Evolutionary conservation across 2,329 filamentous ascomycete genomes (phyloP), one percentile per base, ranked within the genome.

Genomic region (Lasiodiplodia gonubiensis): DNA sequence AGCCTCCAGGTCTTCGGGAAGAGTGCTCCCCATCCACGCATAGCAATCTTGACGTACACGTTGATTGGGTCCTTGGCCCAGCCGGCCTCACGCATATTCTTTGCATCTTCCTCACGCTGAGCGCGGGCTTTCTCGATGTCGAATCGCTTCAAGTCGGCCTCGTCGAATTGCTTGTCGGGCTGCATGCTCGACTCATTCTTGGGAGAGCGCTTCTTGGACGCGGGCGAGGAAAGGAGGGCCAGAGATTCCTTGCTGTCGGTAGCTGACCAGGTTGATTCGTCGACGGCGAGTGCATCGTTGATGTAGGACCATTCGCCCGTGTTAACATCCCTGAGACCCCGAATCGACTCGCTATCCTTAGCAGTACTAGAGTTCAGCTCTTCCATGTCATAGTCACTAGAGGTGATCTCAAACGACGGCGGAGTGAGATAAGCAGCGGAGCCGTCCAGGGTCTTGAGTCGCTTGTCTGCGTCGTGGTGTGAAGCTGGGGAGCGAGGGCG

Each of bases 21-120:
- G 1, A 88, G 74, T 11, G 86, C 83, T 75, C 88, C 86, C 64
- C 83, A 84, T 18, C 86, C 86, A 51, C 86, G 84, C 77, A 84
- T 81, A 6, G 81, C 80, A 35, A 88, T 80, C 67, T 84, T 84
- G 67, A 83, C 81, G 70, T 84, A 84, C 2, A 88, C 76, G 39
- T 82, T 80, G 49, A 84, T 81, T 66, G 87, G 85, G 64, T 84
- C 82, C 30, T 82, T 77, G 3, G 81, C 78, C 83, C 84, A 88
- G 53, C 82, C 81, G 30, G 78, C 78, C 12, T 74, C 71, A 3
- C 81, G 80, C 5, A 85, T 73, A 33, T 74, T 71, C 5, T 70
- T 69, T 7, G 70, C 75, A 60, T 79, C 72, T 8, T 70, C 67
- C 10, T 75, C 72, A 11, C 72, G 72, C 55, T 73, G 68, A 59